A percentile compares a stretch with the other conserved stretches of the same genome.
Conservation (phyloP, 805 yeast species). For the Candida parachauliodes region DNA sequence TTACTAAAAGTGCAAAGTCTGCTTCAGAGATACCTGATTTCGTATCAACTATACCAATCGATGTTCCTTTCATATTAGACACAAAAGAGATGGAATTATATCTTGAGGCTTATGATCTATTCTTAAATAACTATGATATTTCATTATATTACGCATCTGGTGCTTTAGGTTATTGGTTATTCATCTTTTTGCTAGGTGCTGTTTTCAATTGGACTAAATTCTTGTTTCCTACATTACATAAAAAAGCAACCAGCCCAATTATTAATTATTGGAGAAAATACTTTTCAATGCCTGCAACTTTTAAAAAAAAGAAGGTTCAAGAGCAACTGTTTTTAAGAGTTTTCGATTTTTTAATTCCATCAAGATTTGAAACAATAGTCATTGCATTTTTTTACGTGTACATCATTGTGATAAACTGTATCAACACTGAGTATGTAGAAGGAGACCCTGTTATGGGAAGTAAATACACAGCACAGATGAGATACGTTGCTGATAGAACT, state of each 20-base stretch:
- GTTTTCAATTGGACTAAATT: conserved; percentile 38
- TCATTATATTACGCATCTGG: conserved; percentile 37
- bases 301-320: conserved; percentile 33
- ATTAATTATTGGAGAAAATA: conserved; percentile 21
- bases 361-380: conserved; percentile 32
- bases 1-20: not conserved
- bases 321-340: conserved; percentile 1
- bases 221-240: conserved; percentile 34
- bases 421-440: conserved; percentile 3
- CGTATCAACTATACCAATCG: conserved; percentile 12
- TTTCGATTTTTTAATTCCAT: conserved; percentile 24
- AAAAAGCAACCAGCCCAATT: conserved; percentile 25
- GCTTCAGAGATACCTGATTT: conserved; percentile 9
- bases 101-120: conserved; percentile 14
- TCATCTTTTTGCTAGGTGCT: conserved; percentile 38
- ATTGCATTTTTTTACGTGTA: conserved; percentile 14
- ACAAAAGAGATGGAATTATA: conserved; percentile 10
- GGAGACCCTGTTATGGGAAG: conserved; percentile 25
- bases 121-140: conserved; percentile 19
- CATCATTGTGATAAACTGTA: conserved; percentile 15
- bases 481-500: conserved; percentile 48
- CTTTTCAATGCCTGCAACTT: conserved; percentile 27
- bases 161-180: conserved; percentile 46
- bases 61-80: conserved; percentile 25
- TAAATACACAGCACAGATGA: conserved; percentile 16